A percentile compares a stretch with the other conserved stretches of the same genome.
Evolutionary conservation across 1,139 yeast genomes (phyloP).

Genomic region (Scheffersomyces quercinus): DNA sequence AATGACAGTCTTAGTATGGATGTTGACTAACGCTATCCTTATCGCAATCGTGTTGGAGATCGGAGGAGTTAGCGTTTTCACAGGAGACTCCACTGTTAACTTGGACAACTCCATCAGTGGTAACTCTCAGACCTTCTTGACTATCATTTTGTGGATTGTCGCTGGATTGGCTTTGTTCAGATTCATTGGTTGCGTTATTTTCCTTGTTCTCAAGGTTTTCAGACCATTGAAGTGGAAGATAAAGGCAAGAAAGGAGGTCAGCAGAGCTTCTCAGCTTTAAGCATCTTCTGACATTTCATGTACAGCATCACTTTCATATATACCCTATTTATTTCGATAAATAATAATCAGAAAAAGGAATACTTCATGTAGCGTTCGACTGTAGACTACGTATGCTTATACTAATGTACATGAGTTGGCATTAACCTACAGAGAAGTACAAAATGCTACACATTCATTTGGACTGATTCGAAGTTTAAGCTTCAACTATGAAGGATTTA

Average conservation of each 20-base stretch:
- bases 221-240: constrained; percentile 47
- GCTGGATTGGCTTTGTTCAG: constrained; percentile 48
- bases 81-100: constrained; percentile 18
- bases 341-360: too few relatives aligned
- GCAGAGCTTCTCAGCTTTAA: constrained; percentile 1
- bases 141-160: constrained; percentile 51
- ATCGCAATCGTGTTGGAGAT: constrained; percentile 44
- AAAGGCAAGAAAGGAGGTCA: constrained; percentile 21
- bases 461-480: too few relatives aligned
- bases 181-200: constrained; percentile 42
- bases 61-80: constrained; percentile 39
- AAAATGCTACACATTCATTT: too few relatives aligned
- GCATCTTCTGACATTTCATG: too few relatives aligned
- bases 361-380: too few relatives aligned
- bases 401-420: too few relatives aligned
- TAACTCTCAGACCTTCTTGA: constrained; percentile 42
- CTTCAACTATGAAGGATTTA: too few relatives aligned
- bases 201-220: constrained; percentile 34
- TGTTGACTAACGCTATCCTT: constrained; percentile 45
- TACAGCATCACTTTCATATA: too few relatives aligned
- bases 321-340: too few relatives aligned
- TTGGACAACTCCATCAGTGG: constrained; percentile 33
- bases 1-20: constrained; percentile 48
- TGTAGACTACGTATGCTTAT: too few relatives aligned
- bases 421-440: too few relatives aligned